Evolutionary conservation across 306 rosid genomes (phyloP).

Genomic region (Albizia julibrissin): DNA sequence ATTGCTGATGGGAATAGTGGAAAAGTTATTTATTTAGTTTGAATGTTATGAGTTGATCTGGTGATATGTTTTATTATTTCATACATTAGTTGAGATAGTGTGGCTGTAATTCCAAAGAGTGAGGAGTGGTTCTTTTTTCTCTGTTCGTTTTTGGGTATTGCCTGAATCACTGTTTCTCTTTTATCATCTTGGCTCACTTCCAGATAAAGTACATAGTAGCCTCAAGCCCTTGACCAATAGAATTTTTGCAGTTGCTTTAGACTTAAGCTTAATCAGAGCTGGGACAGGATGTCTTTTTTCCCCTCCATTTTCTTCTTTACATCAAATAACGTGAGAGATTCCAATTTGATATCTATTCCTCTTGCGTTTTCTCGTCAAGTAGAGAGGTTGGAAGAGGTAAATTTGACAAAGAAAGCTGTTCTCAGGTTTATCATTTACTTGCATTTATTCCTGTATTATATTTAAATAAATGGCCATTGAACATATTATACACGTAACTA

Average conservation of each 20-base stretch:
- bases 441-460: slow-evolving; percentile 31
- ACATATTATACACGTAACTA: slow-evolving; percentile 13
- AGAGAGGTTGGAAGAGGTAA: slow-evolving; percentile 50
- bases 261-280: slow-evolving; percentile 15
- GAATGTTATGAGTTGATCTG: slow-evolving; percentile 1
- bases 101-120: slow-evolving; percentile 11
- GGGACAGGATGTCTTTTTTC: slow-evolving; percentile 19
- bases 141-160: background rate
- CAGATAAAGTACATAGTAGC: background rate
- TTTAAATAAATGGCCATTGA: slow-evolving; percentile 12
- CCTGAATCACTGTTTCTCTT: background rate
- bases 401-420: slow-evolving; percentile 46
- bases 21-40: background rate
- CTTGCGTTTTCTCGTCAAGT: slow-evolving; percentile 54
- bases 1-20: slow-evolving; percentile 1
- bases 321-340: slow-evolving; percentile 9
- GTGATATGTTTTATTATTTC: background rate
- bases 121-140: background rate
- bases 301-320: slow-evolving; percentile 11
- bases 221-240: slow-evolving; percentile 20
- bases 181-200: slow-evolving; percentile 7
- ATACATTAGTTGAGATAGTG: background rate
- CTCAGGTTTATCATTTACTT: slow-evolving; percentile 42
- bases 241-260: slow-evolving; percentile 22
- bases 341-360: slow-evolving; percentile 47